Evolutionary conservation across 1,139 yeast species (phyloP), one percentile per base, ranked within the genome.

Genomic region (Yamadazyma siamensis): DNA sequence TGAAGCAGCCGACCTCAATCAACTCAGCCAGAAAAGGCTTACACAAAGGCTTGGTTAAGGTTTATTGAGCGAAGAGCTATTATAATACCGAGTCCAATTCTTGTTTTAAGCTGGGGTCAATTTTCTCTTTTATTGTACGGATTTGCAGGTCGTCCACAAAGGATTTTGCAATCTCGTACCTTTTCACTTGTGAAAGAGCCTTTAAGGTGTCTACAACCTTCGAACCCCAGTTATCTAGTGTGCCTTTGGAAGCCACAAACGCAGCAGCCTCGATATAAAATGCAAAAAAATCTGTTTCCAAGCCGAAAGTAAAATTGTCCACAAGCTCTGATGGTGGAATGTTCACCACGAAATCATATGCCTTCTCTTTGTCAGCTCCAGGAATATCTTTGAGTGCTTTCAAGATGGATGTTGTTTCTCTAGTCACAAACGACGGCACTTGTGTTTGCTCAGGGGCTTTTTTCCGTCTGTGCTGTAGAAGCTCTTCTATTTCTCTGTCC

Each of bases 201-300:
- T 31, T 28, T 13, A 61, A 41, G 6, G 49, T 39, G 6, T 37
- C 28, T 6, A 52, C 32, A 1, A 55, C 36, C 13, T 37, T 36
- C 2, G 19, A 6, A 13, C 41, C 44, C 60, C 61, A 53, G 13
- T 42, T 33, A 4, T 41, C 38, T 3, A 54, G 42, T 1, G 34
- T 14, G 5, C 41, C 30, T 17, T 44, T 29, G 4, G 31, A 34
- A 0, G 61, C 43, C 3, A 46, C 44, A 35, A 43, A 45, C 0
- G 46, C 46, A 3, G 68, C 60, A 0, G 82, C 72, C 28, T 74
- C 76, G 9, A 80, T 38, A 30, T 66, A 64, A 40, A 77, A 75
- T 16, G 67, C 69, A 11, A 81, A 52, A 34, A 75, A 68, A 12
- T 73, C 77, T 0, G 75, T 53, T 35, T 82, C 89, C 1, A 82